Evolutionary conservation across 2,329 filamentous ascomycete species (phyloP).

Genomic region (Cadophora gregata): DNA sequence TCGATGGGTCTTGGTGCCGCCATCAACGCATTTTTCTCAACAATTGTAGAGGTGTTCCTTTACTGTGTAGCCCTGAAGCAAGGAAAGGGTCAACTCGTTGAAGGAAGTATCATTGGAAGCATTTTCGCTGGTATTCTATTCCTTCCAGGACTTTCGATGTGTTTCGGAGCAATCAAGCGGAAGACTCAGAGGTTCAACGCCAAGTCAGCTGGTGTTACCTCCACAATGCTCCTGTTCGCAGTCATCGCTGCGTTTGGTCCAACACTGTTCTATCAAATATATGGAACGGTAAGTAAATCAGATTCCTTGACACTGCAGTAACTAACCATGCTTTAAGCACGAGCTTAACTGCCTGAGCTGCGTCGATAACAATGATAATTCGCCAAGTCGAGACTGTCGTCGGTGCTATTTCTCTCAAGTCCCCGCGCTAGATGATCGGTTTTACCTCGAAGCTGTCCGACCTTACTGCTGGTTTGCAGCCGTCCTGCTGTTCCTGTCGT

Average conservation of each 20-base stretch:
- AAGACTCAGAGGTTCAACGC: slow-evolving; percentile 99
- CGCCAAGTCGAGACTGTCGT: slow-evolving; percentile 73
- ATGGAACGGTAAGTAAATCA: slow-evolving; percentile 73
- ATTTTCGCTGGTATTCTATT: slow-evolving; percentile 97
- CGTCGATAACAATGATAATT: slow-evolving; percentile 52
- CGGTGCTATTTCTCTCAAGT: slow-evolving; percentile 93
- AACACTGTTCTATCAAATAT: slow-evolving; percentile 97
- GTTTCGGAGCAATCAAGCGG: slow-evolving; percentile 94
- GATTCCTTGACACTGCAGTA: slow-evolving; percentile 9
- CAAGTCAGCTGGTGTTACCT: slow-evolving; percentile 93
- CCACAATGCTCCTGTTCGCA: slow-evolving; percentile 96
- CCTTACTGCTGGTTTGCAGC: slow-evolving; percentile 94
- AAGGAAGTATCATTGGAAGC: slow-evolving; percentile 96
- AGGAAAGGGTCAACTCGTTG: slow-evolving; percentile 90
- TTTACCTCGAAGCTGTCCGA: slow-evolving; percentile 88
- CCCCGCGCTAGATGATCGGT: slow-evolving; percentile 82
- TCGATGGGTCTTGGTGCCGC: slow-evolving; percentile 98
- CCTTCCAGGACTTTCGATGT: slow-evolving; percentile 95
- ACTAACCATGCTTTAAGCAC: slow-evolving; percentile 64
- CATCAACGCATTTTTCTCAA: slow-evolving; percentile 98
- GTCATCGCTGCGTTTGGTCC: slow-evolving; percentile 95
- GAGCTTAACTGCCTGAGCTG: slow-evolving; percentile 84
- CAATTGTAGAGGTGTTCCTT: slow-evolving; percentile 94
- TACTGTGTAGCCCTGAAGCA: slow-evolving; percentile 94
- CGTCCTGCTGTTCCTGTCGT: slow-evolving; percentile 85